A percentile compares a stretch with the other conserved stretches of the same genome.
Conservation (phyloP, 768 basidiomycete genomes). For the Boletus sensibilis region DNA sequence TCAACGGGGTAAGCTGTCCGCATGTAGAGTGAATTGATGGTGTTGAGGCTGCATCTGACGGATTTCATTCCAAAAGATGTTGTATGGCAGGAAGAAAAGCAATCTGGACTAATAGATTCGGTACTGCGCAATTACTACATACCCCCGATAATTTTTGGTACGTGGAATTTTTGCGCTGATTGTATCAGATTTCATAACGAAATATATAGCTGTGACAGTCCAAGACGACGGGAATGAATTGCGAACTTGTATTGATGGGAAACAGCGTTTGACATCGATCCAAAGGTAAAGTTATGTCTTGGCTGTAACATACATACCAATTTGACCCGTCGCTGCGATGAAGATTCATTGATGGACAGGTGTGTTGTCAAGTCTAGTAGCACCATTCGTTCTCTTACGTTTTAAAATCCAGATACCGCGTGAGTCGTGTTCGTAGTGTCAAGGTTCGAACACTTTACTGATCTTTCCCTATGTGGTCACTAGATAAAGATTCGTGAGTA, state of each 20-base stretch:
- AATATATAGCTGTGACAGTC: slow-evolving; percentile 37
- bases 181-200: not conserved
- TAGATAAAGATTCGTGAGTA: slow-evolving; percentile 44
- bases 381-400: not conserved
- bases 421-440: slow-evolving; percentile 26
- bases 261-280: slow-evolving; percentile 68
- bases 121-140: slow-evolving; percentile 63
- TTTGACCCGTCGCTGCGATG: not conserved
- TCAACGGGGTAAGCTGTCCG: slow-evolving; percentile 50
- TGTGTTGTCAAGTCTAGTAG: slow-evolving; percentile 33
- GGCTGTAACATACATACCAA: not conserved
- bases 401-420: slow-evolving; percentile 40
- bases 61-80: slow-evolving; percentile 40
- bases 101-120: slow-evolving; percentile 62
- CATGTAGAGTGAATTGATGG: not conserved
- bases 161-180: slow-evolving; percentile 8
- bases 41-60: not conserved
- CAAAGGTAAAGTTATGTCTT: slow-evolving; percentile 40
- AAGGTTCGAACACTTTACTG: slow-evolving; percentile 3
- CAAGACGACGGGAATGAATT: slow-evolving; percentile 43
- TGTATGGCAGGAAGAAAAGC: slow-evolving; percentile 65
- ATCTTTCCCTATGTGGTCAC: not conserved
- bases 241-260: slow-evolving; percentile 68
- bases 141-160: slow-evolving; percentile 67
- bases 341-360: slow-evolving; percentile 58